Evolutionary conservation across 2,329 filamentous ascomycete genomes (phyloP).

Genomic region (Cladosporium oxysporum): DNA sequence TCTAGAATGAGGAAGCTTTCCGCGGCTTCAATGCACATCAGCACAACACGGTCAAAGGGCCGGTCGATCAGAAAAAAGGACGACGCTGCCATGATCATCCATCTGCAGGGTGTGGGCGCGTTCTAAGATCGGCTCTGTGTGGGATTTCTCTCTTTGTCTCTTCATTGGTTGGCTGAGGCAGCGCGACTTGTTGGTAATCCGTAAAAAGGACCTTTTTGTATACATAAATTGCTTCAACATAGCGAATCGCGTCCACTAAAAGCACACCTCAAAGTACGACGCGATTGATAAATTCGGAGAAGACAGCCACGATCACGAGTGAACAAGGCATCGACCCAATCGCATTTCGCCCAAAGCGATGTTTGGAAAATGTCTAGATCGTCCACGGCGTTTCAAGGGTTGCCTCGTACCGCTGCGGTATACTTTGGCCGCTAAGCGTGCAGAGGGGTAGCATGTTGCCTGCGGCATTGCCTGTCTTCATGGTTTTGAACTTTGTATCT

Average conservation of each 20-base stretch:
- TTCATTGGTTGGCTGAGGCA: background rate
- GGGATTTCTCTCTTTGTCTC: background rate
- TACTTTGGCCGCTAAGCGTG: no score
- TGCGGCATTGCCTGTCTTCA: no score
- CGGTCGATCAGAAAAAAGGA: background rate
- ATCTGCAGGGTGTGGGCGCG: background rate
- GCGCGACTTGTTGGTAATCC: background rate
- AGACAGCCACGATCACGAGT: no score
- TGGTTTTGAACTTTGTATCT: no score
- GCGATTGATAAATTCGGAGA: no score
- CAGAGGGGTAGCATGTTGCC: no score
- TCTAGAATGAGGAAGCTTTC: slow-evolving; percentile 1
- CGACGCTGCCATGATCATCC: background rate
- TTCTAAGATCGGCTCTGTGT: background rate
- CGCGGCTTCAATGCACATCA: background rate
- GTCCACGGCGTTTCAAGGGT: no score
- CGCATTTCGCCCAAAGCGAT: no score
- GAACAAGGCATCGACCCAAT: no score
- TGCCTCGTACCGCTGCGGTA: no score
- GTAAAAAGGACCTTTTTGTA: background rate
- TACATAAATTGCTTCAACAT: background rate
- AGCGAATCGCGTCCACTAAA: background rate
- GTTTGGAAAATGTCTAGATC: no score
- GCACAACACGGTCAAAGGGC: background rate
- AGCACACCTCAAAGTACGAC: background rate